These are phyloP conservation scores for Solanum hybrid DNA, from an alignment of 305 asterid species.

Conservation along the genomic window DNA sequence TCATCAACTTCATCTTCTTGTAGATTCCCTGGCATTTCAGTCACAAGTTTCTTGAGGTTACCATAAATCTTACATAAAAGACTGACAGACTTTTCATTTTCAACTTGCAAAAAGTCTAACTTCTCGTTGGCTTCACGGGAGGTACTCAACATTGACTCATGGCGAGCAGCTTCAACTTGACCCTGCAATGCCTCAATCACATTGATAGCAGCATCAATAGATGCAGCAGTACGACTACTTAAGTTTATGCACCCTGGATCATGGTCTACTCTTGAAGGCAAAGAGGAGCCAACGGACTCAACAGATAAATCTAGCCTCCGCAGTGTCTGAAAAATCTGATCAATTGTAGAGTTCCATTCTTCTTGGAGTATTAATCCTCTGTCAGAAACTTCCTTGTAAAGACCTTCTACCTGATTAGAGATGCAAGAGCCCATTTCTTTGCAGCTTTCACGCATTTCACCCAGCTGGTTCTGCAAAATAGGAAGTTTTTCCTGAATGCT, in stretches of 20 bases:
- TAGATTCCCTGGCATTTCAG: constrained; percentile 20
- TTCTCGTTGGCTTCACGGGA: constrained; percentile 25
- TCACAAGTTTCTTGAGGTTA: constrained; percentile 47
- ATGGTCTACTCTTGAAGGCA: constrained; percentile 22
- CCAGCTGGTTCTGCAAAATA: constrained; percentile 50
- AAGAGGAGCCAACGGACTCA: constrained; percentile 23
- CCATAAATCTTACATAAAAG: constrained; percentile 35
- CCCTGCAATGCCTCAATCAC: constrained; percentile 47
- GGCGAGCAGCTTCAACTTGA: constrained; percentile 47
- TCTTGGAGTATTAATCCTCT: constrained; percentile 43
- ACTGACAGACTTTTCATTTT: constrained; percentile 32
- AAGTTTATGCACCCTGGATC: constrained; percentile 21
- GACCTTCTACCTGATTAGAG: constrained; percentile 44
- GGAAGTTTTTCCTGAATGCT: constrained; percentile 33
- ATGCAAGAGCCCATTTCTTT: constrained; percentile 44
- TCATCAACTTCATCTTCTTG: constrained; percentile 29
- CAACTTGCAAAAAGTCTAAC: constrained; percentile 21
- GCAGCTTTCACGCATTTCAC: constrained; percentile 39
- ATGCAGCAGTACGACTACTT: constrained; percentile 43
- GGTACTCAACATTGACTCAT: constrained; percentile 30
- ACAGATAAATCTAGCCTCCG: constrained; percentile 42
- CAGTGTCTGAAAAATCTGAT: constrained; percentile 46
- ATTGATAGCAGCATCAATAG: constrained; percentile 47
- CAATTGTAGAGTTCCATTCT: constrained; percentile 51
- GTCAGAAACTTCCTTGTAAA: constrained; percentile 45